These are phyloP conservation scores for Rhytidiadelphus loreus DNA, from an alignment of 225 moss, liverwort and hornwort genomes.

Conservation along the genomic window DNA sequence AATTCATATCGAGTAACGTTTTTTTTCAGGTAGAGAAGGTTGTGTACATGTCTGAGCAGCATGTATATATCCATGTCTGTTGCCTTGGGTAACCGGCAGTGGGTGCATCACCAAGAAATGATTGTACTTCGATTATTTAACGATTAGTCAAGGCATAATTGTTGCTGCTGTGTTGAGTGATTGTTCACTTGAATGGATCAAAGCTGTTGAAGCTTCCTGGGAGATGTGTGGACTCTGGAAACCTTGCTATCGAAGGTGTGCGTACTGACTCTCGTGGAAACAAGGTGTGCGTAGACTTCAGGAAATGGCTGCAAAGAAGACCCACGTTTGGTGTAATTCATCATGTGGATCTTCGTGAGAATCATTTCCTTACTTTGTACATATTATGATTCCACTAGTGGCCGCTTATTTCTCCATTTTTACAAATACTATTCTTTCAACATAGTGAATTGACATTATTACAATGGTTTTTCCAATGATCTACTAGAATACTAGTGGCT, in stretches of 20 bases:
- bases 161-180: neutral
- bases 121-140: neutral
- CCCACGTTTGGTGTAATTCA: neutral
- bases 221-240: neutral
- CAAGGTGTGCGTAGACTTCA: neutral
- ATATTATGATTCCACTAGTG: no score
- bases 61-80: neutral
- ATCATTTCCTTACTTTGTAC: neutral
- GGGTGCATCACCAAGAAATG: neutral
- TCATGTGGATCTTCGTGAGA: neutral
- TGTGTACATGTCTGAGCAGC: neutral
- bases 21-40: neutral
- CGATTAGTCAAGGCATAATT: neutral
- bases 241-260: neutral
- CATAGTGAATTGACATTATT: neutral
- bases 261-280: neutral
- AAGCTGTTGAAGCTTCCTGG: neutral
- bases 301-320: neutral
- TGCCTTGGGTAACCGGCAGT: neutral
- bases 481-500: neutral
- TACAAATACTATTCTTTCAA: neutral
- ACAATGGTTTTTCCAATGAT: neutral
- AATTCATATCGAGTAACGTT: neutral
- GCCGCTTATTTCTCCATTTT: neutral
- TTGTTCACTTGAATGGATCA: neutral